Evolutionary conservation across 1,139 yeast genomes (phyloP).

Genomic region (Hansenula sp.): DNA sequence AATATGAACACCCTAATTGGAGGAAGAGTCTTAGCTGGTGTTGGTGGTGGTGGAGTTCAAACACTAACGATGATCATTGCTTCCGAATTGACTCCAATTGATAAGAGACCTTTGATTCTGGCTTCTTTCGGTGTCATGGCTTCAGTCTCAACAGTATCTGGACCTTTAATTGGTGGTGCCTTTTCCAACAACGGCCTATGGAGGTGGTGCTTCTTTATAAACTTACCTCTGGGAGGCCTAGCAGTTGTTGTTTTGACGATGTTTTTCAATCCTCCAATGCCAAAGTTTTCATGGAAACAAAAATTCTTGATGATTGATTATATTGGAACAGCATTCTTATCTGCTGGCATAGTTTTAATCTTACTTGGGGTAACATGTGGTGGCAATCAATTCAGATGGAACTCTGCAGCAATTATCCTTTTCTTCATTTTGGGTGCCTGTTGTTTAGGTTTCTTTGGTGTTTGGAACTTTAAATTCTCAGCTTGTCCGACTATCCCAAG

Average conservation of each 20-base stretch:
- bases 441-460: constrained; percentile 36
- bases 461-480: constrained; percentile 45
- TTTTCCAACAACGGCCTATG: constrained; percentile 62
- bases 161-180: constrained; percentile 70
- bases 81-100: constrained; percentile 59
- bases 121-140: constrained; percentile 48
- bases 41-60: constrained; percentile 70
- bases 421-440: constrained; percentile 51
- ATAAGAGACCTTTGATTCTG: constrained; percentile 48
- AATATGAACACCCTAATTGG: constrained; percentile 61
- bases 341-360: constrained; percentile 39
- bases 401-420: constrained; percentile 51
- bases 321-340: constrained; percentile 40
- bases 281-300: constrained; percentile 40
- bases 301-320: constrained; percentile 45
- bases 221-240: constrained; percentile 63
- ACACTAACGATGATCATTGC: constrained; percentile 54
- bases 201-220: constrained; percentile 80
- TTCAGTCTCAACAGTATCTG: constrained; percentile 53
- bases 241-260: constrained; percentile 42
- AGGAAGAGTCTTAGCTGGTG: constrained; percentile 66
- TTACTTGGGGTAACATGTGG: constrained; percentile 53
- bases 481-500: constrained; percentile 42
- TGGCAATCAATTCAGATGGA: constrained; percentile 43
- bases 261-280: constrained; percentile 57